Evolutionary conservation across 176 grass and related monocot genomes (phyloP).

Genomic region (Eragrostis curvula): DNA sequence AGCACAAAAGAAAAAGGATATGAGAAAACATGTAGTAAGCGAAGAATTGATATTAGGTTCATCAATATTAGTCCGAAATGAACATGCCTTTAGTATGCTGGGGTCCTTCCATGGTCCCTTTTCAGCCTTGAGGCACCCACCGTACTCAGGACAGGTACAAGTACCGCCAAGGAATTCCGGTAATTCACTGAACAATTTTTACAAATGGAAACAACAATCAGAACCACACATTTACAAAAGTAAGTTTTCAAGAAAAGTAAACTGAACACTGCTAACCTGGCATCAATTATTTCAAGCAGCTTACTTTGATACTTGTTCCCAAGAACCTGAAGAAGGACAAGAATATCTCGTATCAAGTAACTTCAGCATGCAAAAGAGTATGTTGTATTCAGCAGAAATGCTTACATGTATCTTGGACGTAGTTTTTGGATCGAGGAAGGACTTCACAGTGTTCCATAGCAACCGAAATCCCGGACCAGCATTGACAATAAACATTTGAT

Average conservation of each 20-base stretch:
- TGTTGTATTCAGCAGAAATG: not conserved
- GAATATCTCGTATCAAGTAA: not conserved
- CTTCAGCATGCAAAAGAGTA: not conserved
- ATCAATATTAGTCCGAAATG: not conserved
- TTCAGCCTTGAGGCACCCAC: conserved; percentile 88
- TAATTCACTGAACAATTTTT: conserved; percentile 61
- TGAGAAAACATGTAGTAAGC: conserved; percentile 17
- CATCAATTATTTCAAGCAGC: conserved; percentile 87
- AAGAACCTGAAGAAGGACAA: conserved; percentile 74
- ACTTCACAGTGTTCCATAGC: conserved; percentile 92
- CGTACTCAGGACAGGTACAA: conserved; percentile 85
- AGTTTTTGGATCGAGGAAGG: conserved; percentile 95
- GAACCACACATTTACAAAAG: conserved; percentile 13
- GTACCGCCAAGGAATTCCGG: conserved; percentile 89
- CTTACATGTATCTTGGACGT: conserved; percentile 99
- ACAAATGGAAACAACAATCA: conserved; percentile 40
- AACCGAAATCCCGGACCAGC: conserved; percentile 90
- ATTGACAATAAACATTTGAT: conserved; percentile 99
- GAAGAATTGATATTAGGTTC: not conserved
- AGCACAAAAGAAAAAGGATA: not conserved
- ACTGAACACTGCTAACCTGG: conserved; percentile 53
- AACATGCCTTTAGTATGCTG: conserved; percentile 75
- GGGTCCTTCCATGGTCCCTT: conserved; percentile 97
- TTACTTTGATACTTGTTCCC: conserved; percentile 92
- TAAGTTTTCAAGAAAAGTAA: not conserved